Evolutionary conservation across 2,329 filamentous ascomycete genomes (phyloP), one percentile per base, ranked within the genome.

Genomic region (Penicillium sclerotigenum): DNA sequence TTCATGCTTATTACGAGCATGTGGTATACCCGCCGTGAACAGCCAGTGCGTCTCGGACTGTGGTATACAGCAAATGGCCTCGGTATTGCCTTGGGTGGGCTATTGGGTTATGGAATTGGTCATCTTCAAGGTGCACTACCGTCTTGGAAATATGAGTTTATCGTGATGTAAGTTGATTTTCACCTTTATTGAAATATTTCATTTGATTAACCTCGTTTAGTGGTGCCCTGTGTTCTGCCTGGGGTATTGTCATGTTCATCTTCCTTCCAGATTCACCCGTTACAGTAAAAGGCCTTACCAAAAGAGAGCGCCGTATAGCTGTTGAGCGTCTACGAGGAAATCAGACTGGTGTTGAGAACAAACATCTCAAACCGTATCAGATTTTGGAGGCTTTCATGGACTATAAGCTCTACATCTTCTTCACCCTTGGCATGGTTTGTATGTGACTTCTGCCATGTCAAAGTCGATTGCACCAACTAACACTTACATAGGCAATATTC

Each of bases 81-180:
- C 8, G 83, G 81, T 1, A 83, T 85, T 33, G 82, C 83, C 0
- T 77, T 84, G 0, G 83, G 83, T 45, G 83, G 83, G 0, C 64
- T 83, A 2, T 68, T 84, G 0, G 81, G 81, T 0, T 87, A 83
- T 54, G 84, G 79, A 0, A 86, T 87, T 43, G 84, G 85, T 1
- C 77, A 85, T 59, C 84, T 84, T 60, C 75, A 77, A 37, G 83
- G 81, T 14, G 73, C 77, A 1, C 75, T 88, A 20, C 76, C 80
- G 0, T 81, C 80, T 0, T 89, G 86, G 86, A 83, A 83, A 65
- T 88, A 86, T 60, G 85, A 88, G 52, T 89, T 89, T 65, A 71
- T 89, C 16, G 80, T 89, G n/a, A 84, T 84, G 73, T 76, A 66
- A 45, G 66, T 26, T 26, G 11, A 2, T 4, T n/a, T 4, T 3